A percentile compares a stretch with the other conserved stretches of the same genome.
Evolutionary conservation across 257 asterid species (phyloP).

Genomic region (Solanum megistacrolobum): DNA sequence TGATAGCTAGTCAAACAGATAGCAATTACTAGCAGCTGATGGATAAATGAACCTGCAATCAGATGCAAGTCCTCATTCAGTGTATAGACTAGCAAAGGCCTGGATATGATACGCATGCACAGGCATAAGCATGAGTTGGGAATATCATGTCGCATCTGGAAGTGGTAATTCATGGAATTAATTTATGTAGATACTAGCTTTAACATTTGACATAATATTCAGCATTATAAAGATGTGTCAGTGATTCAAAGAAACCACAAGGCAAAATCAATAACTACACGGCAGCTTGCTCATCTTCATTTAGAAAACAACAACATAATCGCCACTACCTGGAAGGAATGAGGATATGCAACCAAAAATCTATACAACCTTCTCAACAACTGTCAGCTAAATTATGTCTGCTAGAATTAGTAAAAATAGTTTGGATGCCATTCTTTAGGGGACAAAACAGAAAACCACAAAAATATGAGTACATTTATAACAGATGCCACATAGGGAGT

Average conservation of each 20-base stretch:
- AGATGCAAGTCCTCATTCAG: conserved; percentile 3
- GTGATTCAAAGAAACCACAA: background rate
- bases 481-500: background rate
- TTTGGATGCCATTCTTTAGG: background rate
- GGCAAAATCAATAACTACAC: background rate
- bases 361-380: background rate
- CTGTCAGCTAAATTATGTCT: background rate
- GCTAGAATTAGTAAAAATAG: background rate
- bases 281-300: background rate
- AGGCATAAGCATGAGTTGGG: background rate
- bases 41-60: conserved; percentile 58
- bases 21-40: conserved; percentile 39
- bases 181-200: background rate
- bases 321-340: background rate
- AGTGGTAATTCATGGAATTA: background rate
- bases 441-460: background rate
- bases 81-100: background rate
- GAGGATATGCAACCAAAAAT: background rate
- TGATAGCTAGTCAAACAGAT: conserved; percentile 60
- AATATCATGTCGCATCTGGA: background rate
- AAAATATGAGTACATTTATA: background rate
- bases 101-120: background rate
- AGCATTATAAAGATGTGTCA: background rate
- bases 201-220: background rate
- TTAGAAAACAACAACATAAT: background rate